Evolutionary conservation across 108 stramenopile species (phyloP).

Genomic region (Cyclotella cryptica): DNA sequence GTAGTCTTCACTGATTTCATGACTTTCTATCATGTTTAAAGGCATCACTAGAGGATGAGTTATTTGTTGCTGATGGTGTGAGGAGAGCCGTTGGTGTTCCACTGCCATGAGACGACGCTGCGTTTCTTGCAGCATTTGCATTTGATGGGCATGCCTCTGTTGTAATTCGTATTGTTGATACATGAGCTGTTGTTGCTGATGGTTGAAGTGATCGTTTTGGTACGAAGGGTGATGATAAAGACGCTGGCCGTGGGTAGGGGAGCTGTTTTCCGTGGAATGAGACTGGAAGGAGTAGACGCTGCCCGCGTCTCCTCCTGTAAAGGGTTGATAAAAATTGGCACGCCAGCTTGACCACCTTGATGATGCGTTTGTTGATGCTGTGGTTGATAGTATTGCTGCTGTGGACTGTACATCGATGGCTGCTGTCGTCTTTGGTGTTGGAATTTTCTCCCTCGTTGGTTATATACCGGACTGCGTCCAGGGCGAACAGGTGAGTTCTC

Average conservation of each 20-base stretch:
- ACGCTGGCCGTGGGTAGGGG: background rate
- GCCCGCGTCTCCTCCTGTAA: background rate
- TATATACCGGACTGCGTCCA: background rate
- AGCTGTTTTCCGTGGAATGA: background rate
- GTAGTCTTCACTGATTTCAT: constrained; percentile 9
- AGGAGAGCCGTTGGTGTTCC: background rate
- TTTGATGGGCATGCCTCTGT: constrained; percentile 63
- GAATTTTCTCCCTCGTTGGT: constrained; percentile 20
- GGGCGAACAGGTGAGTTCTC: too few species aligned
- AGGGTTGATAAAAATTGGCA: background rate
- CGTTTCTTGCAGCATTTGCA: constrained; percentile 46
- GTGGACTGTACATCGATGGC: constrained; percentile 7
- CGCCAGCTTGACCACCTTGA: background rate
- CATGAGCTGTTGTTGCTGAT: constrained; percentile 45
- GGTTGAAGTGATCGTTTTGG: constrained; percentile 18
- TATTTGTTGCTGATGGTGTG: background rate
- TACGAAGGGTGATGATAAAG: background rate
- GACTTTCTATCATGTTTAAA: constrained; percentile 13
- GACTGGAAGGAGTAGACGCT: constrained; percentile 3
- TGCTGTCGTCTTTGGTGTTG: constrained; percentile 1
- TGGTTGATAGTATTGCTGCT: constrained; percentile 9
- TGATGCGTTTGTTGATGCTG: constrained; percentile 27
- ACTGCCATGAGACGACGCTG: constrained; percentile 7
- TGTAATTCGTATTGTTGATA: constrained; percentile 64
- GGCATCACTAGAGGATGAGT: background rate